Percentiles rank a stretch among this genome's conserved stretches.
phyloP scores from a whole-genome alignment of 2,329 filamentous ascomycete species.

The Monosporascus ibericus region DNA sequence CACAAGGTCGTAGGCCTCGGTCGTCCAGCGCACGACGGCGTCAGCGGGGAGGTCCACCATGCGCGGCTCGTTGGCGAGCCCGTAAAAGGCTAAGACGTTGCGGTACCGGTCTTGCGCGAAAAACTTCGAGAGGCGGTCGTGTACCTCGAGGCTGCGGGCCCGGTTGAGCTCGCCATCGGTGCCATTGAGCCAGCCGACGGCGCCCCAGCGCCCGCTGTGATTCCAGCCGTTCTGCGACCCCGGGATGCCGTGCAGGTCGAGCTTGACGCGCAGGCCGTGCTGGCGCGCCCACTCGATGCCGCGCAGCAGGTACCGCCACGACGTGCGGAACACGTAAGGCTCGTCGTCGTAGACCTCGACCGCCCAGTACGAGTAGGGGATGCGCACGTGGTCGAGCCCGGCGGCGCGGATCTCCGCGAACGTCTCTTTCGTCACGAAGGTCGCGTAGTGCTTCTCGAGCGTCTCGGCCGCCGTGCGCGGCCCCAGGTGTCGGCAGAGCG shows the following conservation, averaged over 20 bases:
- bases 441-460: constrained; percentile 87
- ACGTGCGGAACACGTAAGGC: constrained; percentile 78
- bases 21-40: constrained; percentile 74
- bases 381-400: constrained; percentile 93
- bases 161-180: constrained; percentile 72
- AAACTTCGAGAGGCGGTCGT: constrained; percentile 82
- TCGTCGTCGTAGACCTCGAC: constrained; percentile 79
- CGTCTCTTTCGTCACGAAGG: constrained; percentile 77
- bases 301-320: constrained; percentile 89
- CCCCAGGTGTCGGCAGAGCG: constrained; percentile 66
- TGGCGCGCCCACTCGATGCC: constrained; percentile 92
- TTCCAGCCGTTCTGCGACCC: constrained; percentile 98
- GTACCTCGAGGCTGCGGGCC: constrained; percentile 77
- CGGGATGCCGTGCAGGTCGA: constrained; percentile 86
- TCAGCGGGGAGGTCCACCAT: constrained; percentile 67
- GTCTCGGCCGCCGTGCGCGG: constrained; percentile 53
- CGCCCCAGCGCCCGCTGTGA: constrained; percentile 78
- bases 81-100: constrained; percentile 88
- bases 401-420: constrained; percentile 81
- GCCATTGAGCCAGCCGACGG: constrained; percentile 87
- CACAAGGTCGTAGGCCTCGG: constrained; percentile 64
- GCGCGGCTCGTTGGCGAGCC: constrained; percentile 87
- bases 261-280: constrained; percentile 84
- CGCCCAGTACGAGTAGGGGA: constrained; percentile 94
- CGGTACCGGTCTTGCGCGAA: constrained; percentile 91